These are phyloP conservation scores for Aspergillus quadrilineatus DNA, from an alignment of 2,329 filamentous ascomycete species.

Conservation along the genomic window DNA sequence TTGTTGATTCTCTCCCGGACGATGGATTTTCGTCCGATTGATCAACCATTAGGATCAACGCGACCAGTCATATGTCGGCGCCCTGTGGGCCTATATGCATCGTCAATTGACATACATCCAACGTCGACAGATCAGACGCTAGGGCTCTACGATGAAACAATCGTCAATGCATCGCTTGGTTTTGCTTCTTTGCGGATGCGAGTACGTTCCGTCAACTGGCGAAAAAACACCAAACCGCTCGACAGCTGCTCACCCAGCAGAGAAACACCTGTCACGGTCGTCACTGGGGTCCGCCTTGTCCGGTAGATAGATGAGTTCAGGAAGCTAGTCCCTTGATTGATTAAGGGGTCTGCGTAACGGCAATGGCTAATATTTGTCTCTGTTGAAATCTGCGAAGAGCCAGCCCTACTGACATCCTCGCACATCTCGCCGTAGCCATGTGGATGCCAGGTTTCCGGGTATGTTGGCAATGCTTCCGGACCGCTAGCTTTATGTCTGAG, in stretches of 20 bases:
- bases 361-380: neutral
- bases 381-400: neutral
- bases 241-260: neutral
- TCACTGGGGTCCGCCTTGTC: neutral
- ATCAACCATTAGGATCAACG: neutral
- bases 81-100: constrained; percentile 2
- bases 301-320: neutral
- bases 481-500: neutral
- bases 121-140: constrained; percentile 11
- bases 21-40: neutral
- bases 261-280: neutral
- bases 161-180: neutral
- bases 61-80: constrained; percentile 10
- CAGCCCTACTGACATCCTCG: neutral
- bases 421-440: neutral
- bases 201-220: neutral
- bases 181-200: neutral
- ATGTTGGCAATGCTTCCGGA: neutral
- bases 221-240: neutral
- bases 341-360: neutral
- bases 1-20: neutral
- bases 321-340: neutral
- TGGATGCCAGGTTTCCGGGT: neutral
- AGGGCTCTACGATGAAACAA: neutral
- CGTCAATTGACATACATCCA: constrained; percentile 6